Percentiles rank a stretch among this genome's conserved stretches.
Conservation (phyloP, 805 yeast species). For the Clavispora carvajalis region DNA sequence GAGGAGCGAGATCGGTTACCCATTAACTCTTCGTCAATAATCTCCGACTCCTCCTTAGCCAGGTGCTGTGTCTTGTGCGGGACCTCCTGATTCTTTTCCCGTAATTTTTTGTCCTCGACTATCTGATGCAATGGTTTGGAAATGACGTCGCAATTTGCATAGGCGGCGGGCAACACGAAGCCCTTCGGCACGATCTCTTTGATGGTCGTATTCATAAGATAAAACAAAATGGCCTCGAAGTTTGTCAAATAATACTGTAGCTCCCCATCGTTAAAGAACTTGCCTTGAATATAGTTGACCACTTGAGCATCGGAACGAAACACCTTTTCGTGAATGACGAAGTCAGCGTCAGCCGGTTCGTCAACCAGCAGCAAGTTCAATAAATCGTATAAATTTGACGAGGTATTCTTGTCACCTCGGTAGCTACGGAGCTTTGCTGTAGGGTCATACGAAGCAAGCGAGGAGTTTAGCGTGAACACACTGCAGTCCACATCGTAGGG, state of each 20-base stretch:
- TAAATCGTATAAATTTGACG: conserved; percentile 24
- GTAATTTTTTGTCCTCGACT: conserved; percentile 23
- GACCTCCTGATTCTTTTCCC: neutral
- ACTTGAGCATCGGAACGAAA: conserved; percentile 24
- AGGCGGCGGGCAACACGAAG: conserved; percentile 5
- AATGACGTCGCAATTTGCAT: conserved; percentile 12
- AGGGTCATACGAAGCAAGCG: conserved; percentile 12
- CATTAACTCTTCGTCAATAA: conserved; percentile 8
- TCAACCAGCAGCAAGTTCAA: conserved; percentile 21
- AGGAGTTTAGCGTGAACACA: conserved; percentile 8
- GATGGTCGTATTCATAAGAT: conserved; percentile 32
- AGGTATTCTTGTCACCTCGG: conserved; percentile 7
- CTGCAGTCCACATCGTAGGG: conserved; percentile 20
- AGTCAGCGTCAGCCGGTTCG: conserved; percentile 5
- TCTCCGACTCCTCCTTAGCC: neutral
- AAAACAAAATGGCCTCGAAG: conserved; percentile 37
- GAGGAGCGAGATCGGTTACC: conserved; percentile 32
- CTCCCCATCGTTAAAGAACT: conserved; percentile 35
- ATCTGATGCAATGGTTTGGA: conserved; percentile 22
- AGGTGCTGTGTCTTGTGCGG: neutral
- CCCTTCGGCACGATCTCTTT: conserved; percentile 20
- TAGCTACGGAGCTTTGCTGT: conserved; percentile 6
- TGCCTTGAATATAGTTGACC: conserved; percentile 21
- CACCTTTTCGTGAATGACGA: conserved; percentile 3
- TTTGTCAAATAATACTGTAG: conserved; percentile 35